Base-by-base conservation (phyloP, 164 flowering plant species). In the Santalum album region DNA sequence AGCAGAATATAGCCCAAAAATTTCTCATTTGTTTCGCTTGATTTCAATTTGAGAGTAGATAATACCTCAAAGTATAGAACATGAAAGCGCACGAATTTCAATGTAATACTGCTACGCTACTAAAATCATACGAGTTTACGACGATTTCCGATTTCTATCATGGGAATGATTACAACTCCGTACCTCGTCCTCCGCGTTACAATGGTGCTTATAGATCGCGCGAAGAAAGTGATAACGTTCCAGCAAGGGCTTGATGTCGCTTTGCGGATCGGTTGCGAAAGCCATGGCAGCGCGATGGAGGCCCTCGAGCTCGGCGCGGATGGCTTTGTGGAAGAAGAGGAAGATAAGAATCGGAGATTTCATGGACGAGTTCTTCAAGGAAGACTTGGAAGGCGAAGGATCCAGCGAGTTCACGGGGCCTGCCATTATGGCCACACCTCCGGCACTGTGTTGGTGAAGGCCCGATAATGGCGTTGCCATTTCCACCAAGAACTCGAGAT, bases 151-250 rank as follows among this genome's bases (percentile, higher is more conserved):
- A n/a, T n/a, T n/a, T n/a, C n/a, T n/a, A n/a, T n/a, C n/a, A n/a
- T n/a, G n/a, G n/a, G n/a, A n/a, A n/a, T n/a, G n/a, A n/a, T n/a
- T n/a, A n/a, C n/a, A n/a, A n/a, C 12, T 32, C 7, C 62, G 24
- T 16, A 86, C 97, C 97, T 87, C 96, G 53, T 90, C 95, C 65
- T 91, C 95, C 7, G 98, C 96, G 74, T 82, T 77, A 70, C 84
- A 82, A 68, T 91, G 98, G 57, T 87, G 90, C 72, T 75, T 79
- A 42, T 91, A 91, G 45, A 91, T 77, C 12, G 72, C 43, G 7
- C 95, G 73, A 23, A 91, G 69, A 49, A 87, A 84, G 58, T 75
- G 82, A 49, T 71, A 82, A 0, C 82, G 74, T 44, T 79, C 67
- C 36, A 72, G 48, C 78, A 87, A 58, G 12, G 78, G 79, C 36